These are phyloP conservation scores for Urochloa ruziziensis DNA, from an alignment of 176 grass and related monocot genomes.

Conservation along the genomic window DNA sequence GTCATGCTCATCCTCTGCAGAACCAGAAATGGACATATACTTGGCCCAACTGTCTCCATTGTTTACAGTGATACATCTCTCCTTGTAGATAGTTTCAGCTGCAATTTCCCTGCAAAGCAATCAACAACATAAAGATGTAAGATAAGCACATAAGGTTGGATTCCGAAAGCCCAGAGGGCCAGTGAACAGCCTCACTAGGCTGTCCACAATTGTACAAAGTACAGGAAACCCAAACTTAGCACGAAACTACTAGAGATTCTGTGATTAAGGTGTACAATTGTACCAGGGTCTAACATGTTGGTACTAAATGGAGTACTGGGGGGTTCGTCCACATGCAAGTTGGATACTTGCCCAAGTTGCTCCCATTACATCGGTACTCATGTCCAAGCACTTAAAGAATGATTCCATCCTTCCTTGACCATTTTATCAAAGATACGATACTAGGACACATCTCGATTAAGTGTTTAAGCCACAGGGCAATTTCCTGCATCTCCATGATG, in stretches of 20 bases:
- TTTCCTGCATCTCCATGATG: conserved; percentile 24
- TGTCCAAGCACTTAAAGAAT: neutral
- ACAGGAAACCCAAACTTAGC: neutral
- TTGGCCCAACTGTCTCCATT: conserved; percentile 83
- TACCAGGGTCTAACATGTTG: neutral
- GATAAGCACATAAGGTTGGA: neutral
- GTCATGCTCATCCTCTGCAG: conserved; percentile 71
- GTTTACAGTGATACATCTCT: conserved; percentile 67
- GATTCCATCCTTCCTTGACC: conserved; percentile 7
- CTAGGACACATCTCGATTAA: neutral
- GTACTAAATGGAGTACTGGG: neutral
- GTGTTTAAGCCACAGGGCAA: neutral
- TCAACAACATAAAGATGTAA: neutral
- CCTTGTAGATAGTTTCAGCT: conserved; percentile 88
- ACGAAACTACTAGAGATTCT: conserved; percentile 5
- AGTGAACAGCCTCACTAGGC: neutral
- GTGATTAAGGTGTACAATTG: conserved; percentile 21
- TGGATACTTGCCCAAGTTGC: neutral
- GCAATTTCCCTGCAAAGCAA: conserved; percentile 63
- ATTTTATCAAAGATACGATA: conserved; percentile 12
- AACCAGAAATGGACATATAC: conserved; percentile 96
- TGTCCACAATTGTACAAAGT: neutral
- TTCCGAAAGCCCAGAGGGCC: neutral
- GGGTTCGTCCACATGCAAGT: neutral
- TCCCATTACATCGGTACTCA: neutral